A percentile compares a stretch with the other conserved stretches of the same genome.
These are phyloP conservation scores for Oryza nivara DNA, from an alignment of 176 grass and related monocot genomes.

Conservation along the genomic window DNA sequence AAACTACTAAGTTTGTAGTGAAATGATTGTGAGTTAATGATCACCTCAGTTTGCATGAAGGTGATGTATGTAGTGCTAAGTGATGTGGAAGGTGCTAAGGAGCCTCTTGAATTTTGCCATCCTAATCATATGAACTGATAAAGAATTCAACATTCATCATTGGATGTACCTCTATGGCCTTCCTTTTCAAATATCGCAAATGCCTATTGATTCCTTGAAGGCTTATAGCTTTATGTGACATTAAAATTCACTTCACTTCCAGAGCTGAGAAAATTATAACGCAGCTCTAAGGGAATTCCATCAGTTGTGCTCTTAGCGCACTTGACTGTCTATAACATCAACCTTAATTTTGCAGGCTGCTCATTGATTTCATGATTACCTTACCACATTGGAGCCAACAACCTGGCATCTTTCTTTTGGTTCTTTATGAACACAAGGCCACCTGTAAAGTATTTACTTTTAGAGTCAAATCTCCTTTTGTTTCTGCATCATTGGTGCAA, in stretches of 20 bases:
- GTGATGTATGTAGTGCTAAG: background rate
- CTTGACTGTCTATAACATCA: background rate
- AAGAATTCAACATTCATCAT: background rate
- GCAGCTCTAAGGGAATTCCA: background rate
- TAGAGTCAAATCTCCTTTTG: background rate
- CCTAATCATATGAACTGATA: background rate
- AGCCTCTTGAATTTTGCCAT: background rate
- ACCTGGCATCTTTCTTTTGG: background rate
- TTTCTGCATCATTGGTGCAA: background rate
- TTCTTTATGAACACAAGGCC: conserved; percentile 4
- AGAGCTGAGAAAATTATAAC: background rate
- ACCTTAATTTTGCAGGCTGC: conserved; percentile 25
- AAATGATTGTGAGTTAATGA: background rate
- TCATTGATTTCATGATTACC: conserved; percentile 12
- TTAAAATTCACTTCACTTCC: background rate
- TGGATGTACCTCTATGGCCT: background rate
- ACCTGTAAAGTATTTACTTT: background rate
- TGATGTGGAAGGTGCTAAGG: background rate
- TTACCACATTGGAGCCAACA: background rate
- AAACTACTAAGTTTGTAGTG: background rate
- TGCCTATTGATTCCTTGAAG: background rate
- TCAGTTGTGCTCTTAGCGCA: background rate
- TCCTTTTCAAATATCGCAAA: background rate
- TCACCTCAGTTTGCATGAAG: background rate
- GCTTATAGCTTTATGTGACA: too few relatives aligned